These are phyloP conservation scores for Ganoderma lingzhi DNA, from an alignment of 1,284 basidiomycete genomes.

Conservation along the genomic window DNA sequence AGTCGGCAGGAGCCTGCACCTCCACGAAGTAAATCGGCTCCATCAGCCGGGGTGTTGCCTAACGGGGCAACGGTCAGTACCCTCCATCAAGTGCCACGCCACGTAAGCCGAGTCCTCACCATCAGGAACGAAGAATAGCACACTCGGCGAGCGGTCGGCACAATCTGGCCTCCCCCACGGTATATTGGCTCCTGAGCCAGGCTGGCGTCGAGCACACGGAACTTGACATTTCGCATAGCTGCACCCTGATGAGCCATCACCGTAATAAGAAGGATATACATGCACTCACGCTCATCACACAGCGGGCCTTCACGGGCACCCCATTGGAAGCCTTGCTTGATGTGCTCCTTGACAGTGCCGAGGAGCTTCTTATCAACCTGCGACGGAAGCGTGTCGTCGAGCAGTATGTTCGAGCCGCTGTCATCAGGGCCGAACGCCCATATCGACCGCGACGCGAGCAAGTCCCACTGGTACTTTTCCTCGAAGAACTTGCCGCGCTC, in stretches of 20 bases:
- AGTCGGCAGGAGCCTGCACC: conserved; percentile 98
- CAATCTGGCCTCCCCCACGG: conserved; percentile 98
- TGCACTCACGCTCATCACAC: conserved; percentile 93
- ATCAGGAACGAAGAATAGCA: conserved; percentile 99
- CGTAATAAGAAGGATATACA: conserved; percentile 10
- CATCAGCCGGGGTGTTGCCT: conserved; percentile 93
- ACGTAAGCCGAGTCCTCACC: conserved; percentile 53
- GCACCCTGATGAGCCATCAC: conserved; percentile 16
- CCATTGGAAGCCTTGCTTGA: conserved; percentile 99
- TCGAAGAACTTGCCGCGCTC: conserved; percentile 95
- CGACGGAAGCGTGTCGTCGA: conserved; percentile 96
- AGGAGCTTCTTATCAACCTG: conserved; percentile 95
- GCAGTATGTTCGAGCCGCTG: conserved; percentile 90
- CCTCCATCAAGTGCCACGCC: conserved; percentile 2
- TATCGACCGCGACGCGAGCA: conserved; percentile 96
- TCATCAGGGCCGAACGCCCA: conserved; percentile 99
- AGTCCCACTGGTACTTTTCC: conserved; percentile 97
- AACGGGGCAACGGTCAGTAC: conserved; percentile 14
- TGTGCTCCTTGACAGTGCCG: conserved; percentile 90
- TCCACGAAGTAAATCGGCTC: conserved; percentile 99
- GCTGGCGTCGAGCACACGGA: conserved; percentile 92
- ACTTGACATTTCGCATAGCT: conserved; percentile 99
- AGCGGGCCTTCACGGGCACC: conserved; percentile 96
- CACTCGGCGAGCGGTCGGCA: conserved; percentile 95
- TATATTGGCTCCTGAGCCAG: conserved; percentile 96